Conservation (phyloP, 2,329 filamentous ascomycete genomes). For the Microascus cirrosus region DNA sequence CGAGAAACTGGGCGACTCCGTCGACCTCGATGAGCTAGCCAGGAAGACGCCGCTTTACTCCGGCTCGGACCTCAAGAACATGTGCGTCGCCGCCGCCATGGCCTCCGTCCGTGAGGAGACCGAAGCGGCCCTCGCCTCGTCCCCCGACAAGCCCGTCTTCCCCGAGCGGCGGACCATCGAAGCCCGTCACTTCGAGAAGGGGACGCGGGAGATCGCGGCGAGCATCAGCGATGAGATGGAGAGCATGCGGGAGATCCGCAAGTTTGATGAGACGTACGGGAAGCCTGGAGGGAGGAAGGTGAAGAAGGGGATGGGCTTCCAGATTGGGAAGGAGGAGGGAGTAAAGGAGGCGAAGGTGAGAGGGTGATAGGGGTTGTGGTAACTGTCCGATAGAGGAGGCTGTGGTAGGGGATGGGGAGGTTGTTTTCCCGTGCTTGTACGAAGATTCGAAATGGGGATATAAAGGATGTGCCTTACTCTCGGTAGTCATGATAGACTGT, state of each 20-base stretch:
- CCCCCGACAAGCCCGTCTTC: conserved; percentile 32
- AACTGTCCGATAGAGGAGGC: background rate
- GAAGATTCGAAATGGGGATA: background rate
- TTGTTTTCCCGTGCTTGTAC: background rate
- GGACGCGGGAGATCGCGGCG: conserved; percentile 78
- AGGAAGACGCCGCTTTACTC: conserved; percentile 65
- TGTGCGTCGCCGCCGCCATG: conserved; percentile 70
- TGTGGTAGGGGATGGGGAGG: too few species aligned
- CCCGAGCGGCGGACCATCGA: conserved; percentile 47
- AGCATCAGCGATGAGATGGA: conserved; percentile 93
- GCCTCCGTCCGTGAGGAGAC: conserved; percentile 68
- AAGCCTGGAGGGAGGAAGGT: conserved; percentile 48
- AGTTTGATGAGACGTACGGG: conserved; percentile 84
- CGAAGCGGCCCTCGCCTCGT: conserved; percentile 22
- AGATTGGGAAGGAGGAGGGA: conserved; percentile 25
- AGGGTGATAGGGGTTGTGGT: background rate
- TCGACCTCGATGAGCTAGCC: conserved; percentile 53
- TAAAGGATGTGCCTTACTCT: background rate
- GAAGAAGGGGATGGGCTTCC: conserved; percentile 48
- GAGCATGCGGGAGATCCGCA: conserved; percentile 72
- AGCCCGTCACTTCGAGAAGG: conserved; percentile 69
- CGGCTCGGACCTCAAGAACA: conserved; percentile 73
- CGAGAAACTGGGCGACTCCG: conserved; percentile 49
- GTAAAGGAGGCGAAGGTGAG: conserved; percentile 33
- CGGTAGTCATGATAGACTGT: background rate